A percentile compares a stretch with the other conserved stretches of the same genome.
Conservation (phyloP, 352 stramenopile species). For the Phytopythium delawarense region DNA sequence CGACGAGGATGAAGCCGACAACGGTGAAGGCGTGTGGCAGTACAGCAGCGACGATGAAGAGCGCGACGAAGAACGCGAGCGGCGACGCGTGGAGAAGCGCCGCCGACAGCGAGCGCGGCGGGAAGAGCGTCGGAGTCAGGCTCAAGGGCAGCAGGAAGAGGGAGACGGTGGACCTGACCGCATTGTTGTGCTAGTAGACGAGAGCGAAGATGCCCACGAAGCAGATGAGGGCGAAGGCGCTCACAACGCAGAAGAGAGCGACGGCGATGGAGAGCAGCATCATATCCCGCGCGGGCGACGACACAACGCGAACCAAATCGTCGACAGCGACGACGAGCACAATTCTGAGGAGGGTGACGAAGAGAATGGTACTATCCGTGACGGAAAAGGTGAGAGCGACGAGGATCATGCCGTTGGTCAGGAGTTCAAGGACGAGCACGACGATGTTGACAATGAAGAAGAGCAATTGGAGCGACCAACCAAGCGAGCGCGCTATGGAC, state of each 20-base stretch:
- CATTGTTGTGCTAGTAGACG: slow-evolving; percentile 19
- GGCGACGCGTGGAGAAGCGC: slow-evolving; percentile 8
- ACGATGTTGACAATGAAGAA: slow-evolving; percentile 8
- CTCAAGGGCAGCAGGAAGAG: slow-evolving; percentile 1
- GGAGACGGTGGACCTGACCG: not conserved
- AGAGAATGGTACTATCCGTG: slow-evolving; percentile 8
- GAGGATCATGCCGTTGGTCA: slow-evolving; percentile 5
- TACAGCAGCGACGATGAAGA: slow-evolving; percentile 34
- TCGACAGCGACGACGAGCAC: slow-evolving; percentile 32
- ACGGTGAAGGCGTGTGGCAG: slow-evolving; percentile 18
- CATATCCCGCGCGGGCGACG: slow-evolving; percentile 15
- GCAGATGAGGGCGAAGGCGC: too few relatives aligned
- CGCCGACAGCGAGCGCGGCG: slow-evolving; percentile 15
- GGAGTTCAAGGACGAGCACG: not conserved
- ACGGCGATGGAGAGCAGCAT: slow-evolving; percentile 10
- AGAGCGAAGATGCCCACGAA: slow-evolving; percentile 4
- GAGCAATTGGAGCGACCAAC: slow-evolving; percentile 12
- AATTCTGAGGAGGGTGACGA: slow-evolving; percentile 14
- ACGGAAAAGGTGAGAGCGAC: slow-evolving; percentile 7
- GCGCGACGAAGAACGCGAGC: slow-evolving; percentile 23
- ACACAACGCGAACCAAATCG: slow-evolving; percentile 30
- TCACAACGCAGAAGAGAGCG: slow-evolving; percentile 11
- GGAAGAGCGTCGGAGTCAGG: not conserved
- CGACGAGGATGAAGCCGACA: slow-evolving; percentile 16
- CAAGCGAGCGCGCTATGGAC: slow-evolving; percentile 13